Conservation (phyloP, 2,329 filamentous ascomycete genomes). For the Cordyceps cicadae region DNA sequence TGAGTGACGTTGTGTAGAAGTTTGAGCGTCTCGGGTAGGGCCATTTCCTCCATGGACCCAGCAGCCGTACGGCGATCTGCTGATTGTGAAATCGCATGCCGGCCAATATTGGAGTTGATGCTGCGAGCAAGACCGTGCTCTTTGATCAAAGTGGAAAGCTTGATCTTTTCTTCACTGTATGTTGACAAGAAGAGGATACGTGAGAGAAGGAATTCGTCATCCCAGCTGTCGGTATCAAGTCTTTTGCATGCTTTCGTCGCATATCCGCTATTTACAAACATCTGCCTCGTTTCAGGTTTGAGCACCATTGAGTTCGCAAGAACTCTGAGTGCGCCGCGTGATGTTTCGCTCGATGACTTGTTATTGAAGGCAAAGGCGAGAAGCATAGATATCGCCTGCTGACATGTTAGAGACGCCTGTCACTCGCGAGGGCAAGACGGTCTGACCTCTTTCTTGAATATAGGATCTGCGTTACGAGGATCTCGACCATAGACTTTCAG, state of each 20-base stretch:
- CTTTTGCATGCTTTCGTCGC: conserved; percentile 56
- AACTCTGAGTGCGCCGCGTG: conserved; percentile 70
- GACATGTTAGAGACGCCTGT: conserved; percentile 8
- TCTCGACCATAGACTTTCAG: conserved; percentile 63
- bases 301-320: conserved; percentile 67
- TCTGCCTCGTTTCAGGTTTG: conserved; percentile 35
- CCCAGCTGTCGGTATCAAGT: conserved; percentile 63
- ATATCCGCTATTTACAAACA: conserved; percentile 39
- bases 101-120: conserved; percentile 60
- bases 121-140: conserved; percentile 39
- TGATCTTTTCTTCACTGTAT: conserved; percentile 40
- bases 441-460: conserved; percentile 70
- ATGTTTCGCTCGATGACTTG: conserved; percentile 42
- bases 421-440: background rate
- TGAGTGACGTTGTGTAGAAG: conserved; percentile 83
- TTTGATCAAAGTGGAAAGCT: conserved; percentile 40
- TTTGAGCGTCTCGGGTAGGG: conserved; percentile 75
- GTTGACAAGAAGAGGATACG: conserved; percentile 37
- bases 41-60: conserved; percentile 65
- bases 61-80: conserved; percentile 23
- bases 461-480: conserved; percentile 63
- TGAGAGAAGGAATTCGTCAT: conserved; percentile 73
- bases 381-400: conserved; percentile 66
- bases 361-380: conserved; percentile 62
- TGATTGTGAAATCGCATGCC: conserved; percentile 50